phyloP scores from a whole-genome alignment of 495 filamentous ascomycete species.

The Margaritispora aquatica region DNA sequence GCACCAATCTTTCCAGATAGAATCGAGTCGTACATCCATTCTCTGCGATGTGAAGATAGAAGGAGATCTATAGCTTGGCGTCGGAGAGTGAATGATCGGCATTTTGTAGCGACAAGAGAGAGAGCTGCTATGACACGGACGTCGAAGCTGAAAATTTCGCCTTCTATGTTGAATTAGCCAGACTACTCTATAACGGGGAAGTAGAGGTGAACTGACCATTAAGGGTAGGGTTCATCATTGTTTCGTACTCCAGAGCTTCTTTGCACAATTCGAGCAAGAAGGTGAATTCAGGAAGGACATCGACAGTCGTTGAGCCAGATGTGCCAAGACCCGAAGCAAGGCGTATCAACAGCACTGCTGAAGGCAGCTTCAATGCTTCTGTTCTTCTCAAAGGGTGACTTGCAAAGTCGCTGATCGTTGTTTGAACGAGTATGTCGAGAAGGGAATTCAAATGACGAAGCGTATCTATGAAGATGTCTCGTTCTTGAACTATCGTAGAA shows the following conservation, averaged over 20 bases:
- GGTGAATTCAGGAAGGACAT: slow-evolving; percentile 10
- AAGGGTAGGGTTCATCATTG: neutral
- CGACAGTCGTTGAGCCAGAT: slow-evolving; percentile 1
- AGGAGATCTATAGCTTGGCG: slow-evolving; percentile 18
- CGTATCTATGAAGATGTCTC: slow-evolving; percentile 2
- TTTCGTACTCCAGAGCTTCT: slow-evolving; percentile 6
- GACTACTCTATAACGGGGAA: neutral
- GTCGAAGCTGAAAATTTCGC: slow-evolving; percentile 15
- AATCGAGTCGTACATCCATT: slow-evolving; percentile 37
- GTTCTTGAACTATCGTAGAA: neutral
- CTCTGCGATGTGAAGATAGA: slow-evolving; percentile 30
- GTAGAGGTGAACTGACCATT: neutral
- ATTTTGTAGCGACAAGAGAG: slow-evolving; percentile 15
- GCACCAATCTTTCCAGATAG: slow-evolving; percentile 6
- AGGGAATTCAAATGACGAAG: neutral
- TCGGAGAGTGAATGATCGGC: slow-evolving; percentile 10
- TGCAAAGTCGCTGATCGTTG: neutral
- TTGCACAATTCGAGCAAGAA: neutral
- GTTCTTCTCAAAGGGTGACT: slow-evolving; percentile 6
- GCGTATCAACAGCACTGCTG: slow-evolving; percentile 1
- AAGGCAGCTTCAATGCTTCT: slow-evolving; percentile 3
- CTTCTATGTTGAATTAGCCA: neutral
- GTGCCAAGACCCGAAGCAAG: slow-evolving; percentile 3
- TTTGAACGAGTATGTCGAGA: neutral
- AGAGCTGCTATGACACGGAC: slow-evolving; percentile 11